Conservation (phyloP, 2,329 filamentous ascomycete species). For the Fusarium protoensiforme region DNA sequence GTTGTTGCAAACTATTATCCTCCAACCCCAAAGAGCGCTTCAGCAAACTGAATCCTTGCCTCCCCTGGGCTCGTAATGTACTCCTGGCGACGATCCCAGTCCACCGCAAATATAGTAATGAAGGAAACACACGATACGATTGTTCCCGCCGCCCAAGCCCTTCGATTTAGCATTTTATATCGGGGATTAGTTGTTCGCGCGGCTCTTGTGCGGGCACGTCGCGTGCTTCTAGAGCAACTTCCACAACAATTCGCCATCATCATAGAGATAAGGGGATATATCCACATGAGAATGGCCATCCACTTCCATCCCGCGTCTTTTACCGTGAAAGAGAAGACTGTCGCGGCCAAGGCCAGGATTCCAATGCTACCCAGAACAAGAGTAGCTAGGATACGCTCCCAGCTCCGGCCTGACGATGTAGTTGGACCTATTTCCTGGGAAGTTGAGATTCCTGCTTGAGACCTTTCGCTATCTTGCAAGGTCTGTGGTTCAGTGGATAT, state of each 20-base stretch:
- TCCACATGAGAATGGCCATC: not conserved
- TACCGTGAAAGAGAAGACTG: not conserved
- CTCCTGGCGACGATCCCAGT: not conserved
- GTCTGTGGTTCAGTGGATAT: not conserved
- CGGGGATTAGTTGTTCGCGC: not conserved
- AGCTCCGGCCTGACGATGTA: not conserved
- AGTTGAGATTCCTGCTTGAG: not conserved
- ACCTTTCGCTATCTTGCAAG: not conserved
- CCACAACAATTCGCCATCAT: not conserved
- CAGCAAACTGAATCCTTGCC: not conserved
- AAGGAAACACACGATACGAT: not conserved
- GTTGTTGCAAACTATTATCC: not conserved
- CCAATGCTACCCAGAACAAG: not conserved
- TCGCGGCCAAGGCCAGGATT: not conserved
- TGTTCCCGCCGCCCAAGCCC: not conserved
- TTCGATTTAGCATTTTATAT: not conserved
- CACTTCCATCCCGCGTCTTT: not conserved
- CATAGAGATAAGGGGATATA: not conserved
- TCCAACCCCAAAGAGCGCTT: not conserved
- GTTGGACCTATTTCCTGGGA: not conserved
- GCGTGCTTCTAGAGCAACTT: not conserved
- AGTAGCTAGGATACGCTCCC: not conserved
- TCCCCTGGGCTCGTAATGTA: not conserved
- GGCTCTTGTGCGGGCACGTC: not conserved
- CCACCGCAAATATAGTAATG: not conserved